These are phyloP conservation scores for Neoconidiobolus thromboides DNA, from an alignment of 371 early-diverging fungal species.

Conservation along the genomic window DNA sequence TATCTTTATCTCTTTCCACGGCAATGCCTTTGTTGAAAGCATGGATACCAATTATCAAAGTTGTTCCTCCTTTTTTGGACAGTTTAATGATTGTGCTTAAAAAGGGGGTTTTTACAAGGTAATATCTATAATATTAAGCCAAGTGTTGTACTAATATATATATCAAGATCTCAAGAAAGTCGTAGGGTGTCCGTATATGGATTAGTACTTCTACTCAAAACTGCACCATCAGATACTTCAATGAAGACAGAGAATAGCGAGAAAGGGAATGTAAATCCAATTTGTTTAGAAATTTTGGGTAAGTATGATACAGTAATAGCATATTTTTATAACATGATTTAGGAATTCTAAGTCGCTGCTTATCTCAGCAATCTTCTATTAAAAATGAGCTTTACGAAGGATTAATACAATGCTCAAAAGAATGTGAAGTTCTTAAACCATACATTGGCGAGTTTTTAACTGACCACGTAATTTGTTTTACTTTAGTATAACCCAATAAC, in stretches of 20 bases:
- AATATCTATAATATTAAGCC: background rate
- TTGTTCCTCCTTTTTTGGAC: constrained; percentile 1
- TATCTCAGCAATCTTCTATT: too few relatives aligned
- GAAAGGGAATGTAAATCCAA: background rate
- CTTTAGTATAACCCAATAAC: too few relatives aligned
- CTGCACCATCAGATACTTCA: background rate
- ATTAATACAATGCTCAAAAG: too few relatives aligned
- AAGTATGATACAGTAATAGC: too few relatives aligned
- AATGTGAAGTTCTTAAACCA: too few relatives aligned
- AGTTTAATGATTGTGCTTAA: background rate
- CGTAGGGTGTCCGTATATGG: background rate
- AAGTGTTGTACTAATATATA: background rate
- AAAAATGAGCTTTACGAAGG: too few relatives aligned
- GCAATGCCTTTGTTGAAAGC: constrained; percentile 1
- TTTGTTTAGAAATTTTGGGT: constrained; percentile 6
- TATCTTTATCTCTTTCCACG: background rate
- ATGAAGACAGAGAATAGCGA: background rate
- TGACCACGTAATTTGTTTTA: too few relatives aligned
- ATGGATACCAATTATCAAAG: constrained; percentile 3
- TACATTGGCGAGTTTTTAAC: too few relatives aligned
- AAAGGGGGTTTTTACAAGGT: constrained; percentile 5
- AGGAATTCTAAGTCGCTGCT: too few relatives aligned
- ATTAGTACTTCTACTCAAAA: background rate
- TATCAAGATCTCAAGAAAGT: background rate
- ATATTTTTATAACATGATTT: too few relatives aligned